Base-by-base conservation (phyloP, 495 filamentous ascomycete species). In the Xylaria cubensis region DNA sequence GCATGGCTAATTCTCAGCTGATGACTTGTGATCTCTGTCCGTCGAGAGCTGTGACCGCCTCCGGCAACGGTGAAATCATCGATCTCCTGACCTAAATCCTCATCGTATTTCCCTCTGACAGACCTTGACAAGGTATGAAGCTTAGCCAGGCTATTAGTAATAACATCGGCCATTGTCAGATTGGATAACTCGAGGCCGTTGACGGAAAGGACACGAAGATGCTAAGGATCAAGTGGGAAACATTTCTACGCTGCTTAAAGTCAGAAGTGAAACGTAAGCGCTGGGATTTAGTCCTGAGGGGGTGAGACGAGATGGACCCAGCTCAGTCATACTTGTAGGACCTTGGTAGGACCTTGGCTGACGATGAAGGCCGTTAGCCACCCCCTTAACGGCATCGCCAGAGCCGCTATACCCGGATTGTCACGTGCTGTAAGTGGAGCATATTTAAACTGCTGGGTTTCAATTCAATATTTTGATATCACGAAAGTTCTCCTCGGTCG, bases 1-100 rank as follows among this genome's bases (percentile, higher is more conserved):
- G 83, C 84, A 64, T 80, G 77, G 77, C 85, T 87, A 29, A 88
- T 83, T 44, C 83, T 61, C 26, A 88, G 77, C 41, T 83, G 77
- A 41, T 78, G 78, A 53, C 83, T 83, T 5, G 81, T 62, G 50
- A 82, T 76, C 51, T 77, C 74, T 12, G 81, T 80, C 55, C 76
- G 75, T 7, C 81, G 78, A 0, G 82, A 75, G 55, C 77, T 78
- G 73, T 85, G 85, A 56, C 86, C 87, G 42, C 86, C 85, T 17
- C 86, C 86, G 0, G 84, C 86, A 3, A 87, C 81, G 15, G 82
- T 83, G 29, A 67, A 63, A 3, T 75, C 62, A 55, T 84, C 85
- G 39, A 86, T 82, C 50, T 82, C 80, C 68, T 87, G 82, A 65
- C 86, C 86, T 8, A 76, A 53, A 53, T 88, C 86, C n/a, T 89